Percentiles rank a stretch among this genome's conserved stretches.
These are phyloP conservation scores for Rhizopogon rudus DNA, from an alignment of 768 basidiomycete species.

Conservation along the genomic window DNA sequence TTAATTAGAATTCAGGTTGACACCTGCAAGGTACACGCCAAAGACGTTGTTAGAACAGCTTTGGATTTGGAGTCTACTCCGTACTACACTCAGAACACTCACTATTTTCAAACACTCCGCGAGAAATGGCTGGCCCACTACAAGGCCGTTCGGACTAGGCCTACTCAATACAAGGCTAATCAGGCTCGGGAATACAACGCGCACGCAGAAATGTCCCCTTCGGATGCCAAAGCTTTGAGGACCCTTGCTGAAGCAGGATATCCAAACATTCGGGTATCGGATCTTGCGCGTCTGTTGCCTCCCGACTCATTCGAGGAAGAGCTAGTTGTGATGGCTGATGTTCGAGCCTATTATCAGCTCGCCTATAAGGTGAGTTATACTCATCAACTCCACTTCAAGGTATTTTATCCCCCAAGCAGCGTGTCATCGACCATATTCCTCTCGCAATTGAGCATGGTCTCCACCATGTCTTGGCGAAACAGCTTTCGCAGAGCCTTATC, in stretches of 20 bases:
- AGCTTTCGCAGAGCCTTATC: slow-evolving; percentile 32
- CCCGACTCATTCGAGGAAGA: slow-evolving; percentile 35
- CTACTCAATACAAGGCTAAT: too few species aligned
- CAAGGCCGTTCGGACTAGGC: too few species aligned
- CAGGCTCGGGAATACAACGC: too few species aligned
- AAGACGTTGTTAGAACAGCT: slow-evolving; percentile 24
- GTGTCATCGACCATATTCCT: slow-evolving; percentile 51
- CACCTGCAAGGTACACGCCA: slow-evolving; percentile 18
- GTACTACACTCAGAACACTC: slow-evolving; percentile 27
- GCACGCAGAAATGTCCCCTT: too few species aligned
- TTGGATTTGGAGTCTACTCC: slow-evolving; percentile 35
- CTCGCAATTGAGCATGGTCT: slow-evolving; percentile 42
- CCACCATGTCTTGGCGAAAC: slow-evolving; percentile 32
- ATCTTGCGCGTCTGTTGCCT: slow-evolving; percentile 23
- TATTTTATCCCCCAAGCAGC: slow-evolving; percentile 27
- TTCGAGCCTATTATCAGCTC: slow-evolving; percentile 52
- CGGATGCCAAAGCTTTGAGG: slow-evolving; percentile 12
- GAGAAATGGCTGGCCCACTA: too few species aligned
- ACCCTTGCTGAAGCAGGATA: slow-evolving; percentile 29
- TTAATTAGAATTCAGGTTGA: slow-evolving; percentile 25
- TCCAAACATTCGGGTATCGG: slow-evolving; percentile 8
- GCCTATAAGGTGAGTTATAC: slow-evolving; percentile 40
- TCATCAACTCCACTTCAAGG: neutral
- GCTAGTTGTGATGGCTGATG: slow-evolving; percentile 46
- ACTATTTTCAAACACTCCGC: too few species aligned